These are phyloP conservation scores for Spergularia bocconei DNA, from an alignment of 148 eudicot species.

Conservation along the genomic window DNA sequence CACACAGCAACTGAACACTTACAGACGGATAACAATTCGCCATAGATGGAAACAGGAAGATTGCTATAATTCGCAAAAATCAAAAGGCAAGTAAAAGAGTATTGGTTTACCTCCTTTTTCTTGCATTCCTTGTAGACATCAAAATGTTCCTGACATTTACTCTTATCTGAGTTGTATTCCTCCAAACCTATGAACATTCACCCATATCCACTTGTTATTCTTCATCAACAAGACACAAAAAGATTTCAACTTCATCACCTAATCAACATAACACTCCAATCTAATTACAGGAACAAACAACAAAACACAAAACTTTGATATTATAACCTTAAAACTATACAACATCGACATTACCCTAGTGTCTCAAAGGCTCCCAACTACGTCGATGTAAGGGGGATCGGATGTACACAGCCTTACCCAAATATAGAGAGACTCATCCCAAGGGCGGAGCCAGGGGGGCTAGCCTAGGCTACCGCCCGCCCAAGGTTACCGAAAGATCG, in stretches of 20 bases:
- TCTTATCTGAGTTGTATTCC: slow-evolving; percentile 62
- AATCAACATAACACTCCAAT: background rate
- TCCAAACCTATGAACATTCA: slow-evolving; percentile 63
- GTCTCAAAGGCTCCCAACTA: too few species aligned
- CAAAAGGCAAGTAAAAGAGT: too few species aligned
- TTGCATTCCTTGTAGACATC: slow-evolving; percentile 97
- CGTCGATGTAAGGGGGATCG: too few species aligned
- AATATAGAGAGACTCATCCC: too few species aligned
- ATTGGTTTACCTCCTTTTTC: slow-evolving; percentile 72
- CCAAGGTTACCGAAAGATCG: too few species aligned
- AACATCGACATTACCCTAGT: too few species aligned
- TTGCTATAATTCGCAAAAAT: background rate
- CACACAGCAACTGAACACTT: background rate
- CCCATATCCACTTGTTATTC: background rate
- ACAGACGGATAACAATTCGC: background rate
- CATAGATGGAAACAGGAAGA: background rate
- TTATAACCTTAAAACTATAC: background rate
- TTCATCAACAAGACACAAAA: background rate
- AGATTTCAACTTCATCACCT: background rate
- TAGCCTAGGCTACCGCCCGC: too few species aligned
- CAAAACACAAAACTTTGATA: too few species aligned
- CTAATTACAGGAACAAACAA: background rate
- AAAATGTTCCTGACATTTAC: slow-evolving; percentile 92
- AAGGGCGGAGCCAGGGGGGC: too few species aligned
- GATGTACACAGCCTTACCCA: too few species aligned